Conservation (phyloP, 2,329 filamentous ascomycete genomes). For the Blastomyces parvus region DNA sequence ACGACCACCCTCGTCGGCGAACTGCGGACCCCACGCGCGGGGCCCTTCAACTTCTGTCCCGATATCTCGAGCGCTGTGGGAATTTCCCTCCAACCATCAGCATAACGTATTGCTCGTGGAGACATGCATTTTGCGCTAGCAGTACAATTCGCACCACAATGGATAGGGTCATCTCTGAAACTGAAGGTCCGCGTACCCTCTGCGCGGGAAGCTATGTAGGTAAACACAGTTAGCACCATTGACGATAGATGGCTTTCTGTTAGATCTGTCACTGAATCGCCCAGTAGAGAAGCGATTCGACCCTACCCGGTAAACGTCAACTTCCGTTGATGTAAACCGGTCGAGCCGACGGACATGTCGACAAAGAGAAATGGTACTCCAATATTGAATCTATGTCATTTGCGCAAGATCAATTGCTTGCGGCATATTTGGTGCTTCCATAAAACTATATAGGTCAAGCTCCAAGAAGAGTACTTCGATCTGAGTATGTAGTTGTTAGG, state of each 20-base stretch:
- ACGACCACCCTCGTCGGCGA: not conserved
- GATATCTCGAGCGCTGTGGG: not conserved
- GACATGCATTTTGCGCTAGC: not conserved
- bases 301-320: not conserved
- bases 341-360: constrained; percentile 3
- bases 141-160: not conserved
- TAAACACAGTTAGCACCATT: not conserved
- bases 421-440: not conserved
- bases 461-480: not conserved
- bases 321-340: not conserved
- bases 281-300: not conserved
- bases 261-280: not conserved
- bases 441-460: too few species aligned
- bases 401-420: not conserved
- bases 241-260: not conserved
- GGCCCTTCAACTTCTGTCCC: not conserved
- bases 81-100: not conserved
- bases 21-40: not conserved
- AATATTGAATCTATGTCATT: not conserved
- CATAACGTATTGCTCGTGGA: not conserved
- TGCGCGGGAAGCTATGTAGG: not conserved
- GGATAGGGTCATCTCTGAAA: not conserved
- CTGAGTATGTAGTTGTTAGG: not conserved
- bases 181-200: not conserved
- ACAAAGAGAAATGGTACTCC: constrained; percentile 1